These are phyloP conservation scores for Trichoderma endophyticum DNA, from an alignment of 2,329 filamentous ascomycete species.

Conservation along the genomic window DNA sequence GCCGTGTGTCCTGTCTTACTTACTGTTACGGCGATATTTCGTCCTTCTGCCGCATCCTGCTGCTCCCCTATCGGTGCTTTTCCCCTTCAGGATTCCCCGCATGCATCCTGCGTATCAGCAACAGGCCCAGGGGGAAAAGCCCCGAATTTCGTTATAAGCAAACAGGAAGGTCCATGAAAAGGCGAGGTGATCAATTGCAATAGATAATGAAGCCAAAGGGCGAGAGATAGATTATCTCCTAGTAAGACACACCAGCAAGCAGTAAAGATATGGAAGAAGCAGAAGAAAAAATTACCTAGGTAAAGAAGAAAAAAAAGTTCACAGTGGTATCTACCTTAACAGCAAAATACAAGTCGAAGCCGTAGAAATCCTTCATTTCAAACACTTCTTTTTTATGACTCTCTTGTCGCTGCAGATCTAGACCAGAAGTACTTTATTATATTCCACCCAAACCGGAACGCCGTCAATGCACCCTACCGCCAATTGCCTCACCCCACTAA, in stretches of 20 bases:
- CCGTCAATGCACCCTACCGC: constrained; percentile 39
- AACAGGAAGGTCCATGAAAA: neutral
- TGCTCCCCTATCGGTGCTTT: neutral
- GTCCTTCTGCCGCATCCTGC: neutral
- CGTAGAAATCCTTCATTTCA: constrained; percentile 10
- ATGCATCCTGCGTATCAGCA: neutral
- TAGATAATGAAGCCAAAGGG: neutral
- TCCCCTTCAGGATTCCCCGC: neutral
- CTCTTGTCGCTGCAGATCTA: constrained; percentile 35
- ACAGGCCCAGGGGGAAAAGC: neutral
- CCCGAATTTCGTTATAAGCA: neutral
- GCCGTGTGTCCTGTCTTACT: neutral
- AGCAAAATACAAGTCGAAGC: constrained; percentile 14
- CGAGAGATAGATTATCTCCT: neutral
- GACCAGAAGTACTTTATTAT: constrained; percentile 37
- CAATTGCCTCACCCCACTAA: constrained; percentile 23
- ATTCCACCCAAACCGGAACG: constrained; percentile 41
- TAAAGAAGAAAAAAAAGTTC: neutral
- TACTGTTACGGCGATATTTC: neutral
- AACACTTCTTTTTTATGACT: constrained; percentile 19
- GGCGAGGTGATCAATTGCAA: neutral
- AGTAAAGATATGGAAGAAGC: neutral
- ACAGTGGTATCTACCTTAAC: constrained; percentile 13
- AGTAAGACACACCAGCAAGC: neutral
- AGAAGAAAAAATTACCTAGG: neutral